Percentiles rank a stretch among this genome's conserved stretches.
phyloP scores from a whole-genome alignment of 208 protist species.

The Lotmaria passim region DNA sequence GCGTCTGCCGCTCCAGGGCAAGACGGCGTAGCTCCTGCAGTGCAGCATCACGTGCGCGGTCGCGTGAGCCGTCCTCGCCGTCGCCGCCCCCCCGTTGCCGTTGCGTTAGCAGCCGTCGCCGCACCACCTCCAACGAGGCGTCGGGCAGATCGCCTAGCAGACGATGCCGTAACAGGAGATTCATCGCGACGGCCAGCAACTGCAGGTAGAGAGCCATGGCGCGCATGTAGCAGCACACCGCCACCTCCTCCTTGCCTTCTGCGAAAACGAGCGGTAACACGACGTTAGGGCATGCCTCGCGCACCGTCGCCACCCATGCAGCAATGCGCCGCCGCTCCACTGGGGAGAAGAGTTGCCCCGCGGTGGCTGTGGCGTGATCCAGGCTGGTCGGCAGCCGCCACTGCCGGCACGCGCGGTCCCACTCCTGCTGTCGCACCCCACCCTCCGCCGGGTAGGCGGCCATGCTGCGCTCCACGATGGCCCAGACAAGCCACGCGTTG shows the following conservation, averaged over 20 bases:
- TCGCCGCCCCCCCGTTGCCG: constrained; percentile 10
- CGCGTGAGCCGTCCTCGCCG: not conserved
- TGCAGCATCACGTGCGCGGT: not conserved
- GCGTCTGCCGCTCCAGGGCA: constrained; percentile 46
- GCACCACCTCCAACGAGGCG: constrained; percentile 10
- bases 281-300: not conserved
- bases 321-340: constrained; percentile 25
- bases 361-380: constrained; percentile 34
- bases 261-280: not conserved
- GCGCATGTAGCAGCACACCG: constrained; percentile 66
- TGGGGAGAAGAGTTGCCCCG: constrained; percentile 42
- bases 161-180: constrained; percentile 44
- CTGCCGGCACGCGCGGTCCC: constrained; percentile 32
- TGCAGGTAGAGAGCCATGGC: constrained; percentile 63
- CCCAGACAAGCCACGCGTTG: constrained; percentile 49
- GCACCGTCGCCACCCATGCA: constrained; percentile 25
- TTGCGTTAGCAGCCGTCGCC: constrained; percentile 20
- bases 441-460: constrained; percentile 13
- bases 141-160: constrained; percentile 41
- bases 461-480: constrained; percentile 32
- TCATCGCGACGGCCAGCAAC: constrained; percentile 48
- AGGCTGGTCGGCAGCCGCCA: constrained; percentile 52
- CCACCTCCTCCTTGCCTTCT: constrained; percentile 37
- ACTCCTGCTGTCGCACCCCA: constrained; percentile 30
- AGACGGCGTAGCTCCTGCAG: constrained; percentile 20